Percentiles rank a stretch among this genome's conserved stretches.
These are phyloP conservation scores for Chrysoporthe puriensis DNA, from an alignment of 2,329 filamentous ascomycete genomes.

Conservation along the genomic window DNA sequence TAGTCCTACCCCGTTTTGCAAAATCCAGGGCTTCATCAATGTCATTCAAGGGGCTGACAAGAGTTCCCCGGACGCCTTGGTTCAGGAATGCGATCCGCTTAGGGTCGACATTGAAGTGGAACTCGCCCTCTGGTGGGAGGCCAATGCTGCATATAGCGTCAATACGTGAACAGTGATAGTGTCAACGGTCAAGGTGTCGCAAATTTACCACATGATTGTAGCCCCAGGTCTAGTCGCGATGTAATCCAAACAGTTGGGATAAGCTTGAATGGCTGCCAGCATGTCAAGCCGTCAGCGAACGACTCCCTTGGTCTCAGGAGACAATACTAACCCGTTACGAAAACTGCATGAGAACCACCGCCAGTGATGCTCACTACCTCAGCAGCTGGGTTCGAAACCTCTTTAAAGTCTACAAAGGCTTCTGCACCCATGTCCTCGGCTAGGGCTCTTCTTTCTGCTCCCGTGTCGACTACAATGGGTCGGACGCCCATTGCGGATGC, in stretches of 20 bases:
- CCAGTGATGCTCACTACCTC: slow-evolving; percentile 26
- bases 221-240: slow-evolving; percentile 20
- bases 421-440: slow-evolving; percentile 56
- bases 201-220: slow-evolving; percentile 28
- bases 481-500: slow-evolving; percentile 60
- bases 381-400: slow-evolving; percentile 33
- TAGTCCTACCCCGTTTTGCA: slow-evolving; percentile 25
- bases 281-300: not conserved
- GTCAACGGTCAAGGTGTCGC: no score
- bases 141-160: slow-evolving; percentile 25
- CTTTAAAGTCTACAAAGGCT: slow-evolving; percentile 58
- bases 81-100: slow-evolving; percentile 18
- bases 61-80: slow-evolving; percentile 27
- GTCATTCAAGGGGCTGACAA: slow-evolving; percentile 27
- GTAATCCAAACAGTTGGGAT: slow-evolving; percentile 27
- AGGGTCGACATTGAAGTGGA: slow-evolving; percentile 27
- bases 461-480: slow-evolving; percentile 58
- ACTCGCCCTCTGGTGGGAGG: slow-evolving; percentile 25
- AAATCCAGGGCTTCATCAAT: slow-evolving; percentile 28
- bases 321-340: slow-evolving; percentile 26
- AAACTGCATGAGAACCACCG: slow-evolving; percentile 28
- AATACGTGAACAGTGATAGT: not conserved
- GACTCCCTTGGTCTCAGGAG: not conserved
- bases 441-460: slow-evolving; percentile 49
- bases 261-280: slow-evolving; percentile 26